Evolutionary conservation across 345 rosid genomes (phyloP).

Genomic region (Melastoma malabathricum): DNA sequence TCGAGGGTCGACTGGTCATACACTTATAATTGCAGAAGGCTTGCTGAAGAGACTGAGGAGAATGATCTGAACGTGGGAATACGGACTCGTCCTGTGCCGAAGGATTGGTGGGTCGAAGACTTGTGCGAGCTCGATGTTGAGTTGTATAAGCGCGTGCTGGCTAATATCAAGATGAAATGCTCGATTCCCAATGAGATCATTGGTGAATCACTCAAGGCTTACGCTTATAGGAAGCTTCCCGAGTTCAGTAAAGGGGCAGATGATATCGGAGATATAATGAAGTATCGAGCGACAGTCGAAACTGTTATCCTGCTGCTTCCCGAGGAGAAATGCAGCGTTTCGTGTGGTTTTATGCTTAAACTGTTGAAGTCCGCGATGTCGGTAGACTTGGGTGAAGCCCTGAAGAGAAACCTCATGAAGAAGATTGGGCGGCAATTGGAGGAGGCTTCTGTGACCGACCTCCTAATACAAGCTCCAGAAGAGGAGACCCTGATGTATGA

Average conservation of each 20-base stretch:
- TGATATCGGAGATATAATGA: slow-evolving; percentile 31
- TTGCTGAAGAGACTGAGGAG: slow-evolving; percentile 41
- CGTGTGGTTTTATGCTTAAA: slow-evolving; percentile 70
- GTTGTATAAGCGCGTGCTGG: slow-evolving; percentile 40
- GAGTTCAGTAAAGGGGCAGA: slow-evolving; percentile 53
- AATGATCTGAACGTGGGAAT: slow-evolving; percentile 19
- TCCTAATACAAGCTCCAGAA: slow-evolving; percentile 42
- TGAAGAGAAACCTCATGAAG: slow-evolving; percentile 31
- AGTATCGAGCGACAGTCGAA: slow-evolving; percentile 44
- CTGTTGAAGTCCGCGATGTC: slow-evolving; percentile 57
- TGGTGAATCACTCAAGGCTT: slow-evolving; percentile 86
- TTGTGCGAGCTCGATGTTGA: slow-evolving; percentile 67
- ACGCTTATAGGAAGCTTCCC: slow-evolving; percentile 54
- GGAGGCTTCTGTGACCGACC: slow-evolving; percentile 55
- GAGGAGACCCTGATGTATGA: slow-evolving; percentile 40
- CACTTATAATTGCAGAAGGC: slow-evolving; percentile 56
- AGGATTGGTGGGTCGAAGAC: slow-evolving; percentile 96
- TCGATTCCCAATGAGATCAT: slow-evolving; percentile 38
- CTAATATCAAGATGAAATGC: slow-evolving; percentile 33
- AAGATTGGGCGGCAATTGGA: slow-evolving; percentile 69
- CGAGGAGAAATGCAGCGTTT: slow-evolving; percentile 49
- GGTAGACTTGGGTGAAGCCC: slow-evolving; percentile 35
- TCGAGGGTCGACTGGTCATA: slow-evolving; percentile 81
- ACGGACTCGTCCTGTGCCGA: slow-evolving; percentile 43
- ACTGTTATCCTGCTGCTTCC: slow-evolving; percentile 52